Evolutionary conservation across 2,329 filamentous ascomycete species (phyloP).

Genomic region (Capronia epimyces): DNA sequence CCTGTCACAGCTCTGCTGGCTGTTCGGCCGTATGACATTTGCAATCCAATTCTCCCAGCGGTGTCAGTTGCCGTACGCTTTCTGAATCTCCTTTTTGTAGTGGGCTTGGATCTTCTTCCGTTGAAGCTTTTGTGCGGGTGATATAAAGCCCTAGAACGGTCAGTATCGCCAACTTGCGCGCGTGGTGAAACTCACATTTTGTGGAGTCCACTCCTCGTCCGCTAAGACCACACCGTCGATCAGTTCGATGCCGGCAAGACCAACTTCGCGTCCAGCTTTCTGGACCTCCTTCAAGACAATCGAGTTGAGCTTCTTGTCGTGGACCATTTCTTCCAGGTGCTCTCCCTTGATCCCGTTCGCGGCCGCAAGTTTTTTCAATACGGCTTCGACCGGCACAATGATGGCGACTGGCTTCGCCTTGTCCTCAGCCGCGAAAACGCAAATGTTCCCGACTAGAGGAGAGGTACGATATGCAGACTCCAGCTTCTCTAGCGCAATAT

Average conservation of each 20-base stretch:
- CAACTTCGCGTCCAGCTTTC: slow-evolving; percentile 57
- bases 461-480: slow-evolving; percentile 83
- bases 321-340: slow-evolving; percentile 61
- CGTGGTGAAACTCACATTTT: slow-evolving; percentile 53
- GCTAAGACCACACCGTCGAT: slow-evolving; percentile 70
- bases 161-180: neutral
- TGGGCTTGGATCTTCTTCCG: slow-evolving; percentile 60
- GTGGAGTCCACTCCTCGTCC: slow-evolving; percentile 83
- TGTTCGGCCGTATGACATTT: neutral
- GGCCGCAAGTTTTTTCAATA: slow-evolving; percentile 52
- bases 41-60: neutral
- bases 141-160: slow-evolving; percentile 53
- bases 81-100: slow-evolving; percentile 57
- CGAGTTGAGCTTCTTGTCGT: slow-evolving; percentile 58
- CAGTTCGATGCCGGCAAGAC: slow-evolving; percentile 66
- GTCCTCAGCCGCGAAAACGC: slow-evolving; percentile 72
- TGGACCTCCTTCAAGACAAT: slow-evolving; percentile 67
- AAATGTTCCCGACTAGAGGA: slow-evolving; percentile 76
- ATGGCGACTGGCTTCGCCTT: slow-evolving; percentile 76
- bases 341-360: slow-evolving; percentile 60
- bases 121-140: slow-evolving; percentile 68
- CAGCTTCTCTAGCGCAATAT: slow-evolving; percentile 93
- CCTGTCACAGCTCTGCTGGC: neutral
- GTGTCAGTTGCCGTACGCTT: slow-evolving; percentile 47
- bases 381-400: slow-evolving; percentile 58